Conservation (phyloP, 306 rosid species). For the Lotus japonicus region DNA sequence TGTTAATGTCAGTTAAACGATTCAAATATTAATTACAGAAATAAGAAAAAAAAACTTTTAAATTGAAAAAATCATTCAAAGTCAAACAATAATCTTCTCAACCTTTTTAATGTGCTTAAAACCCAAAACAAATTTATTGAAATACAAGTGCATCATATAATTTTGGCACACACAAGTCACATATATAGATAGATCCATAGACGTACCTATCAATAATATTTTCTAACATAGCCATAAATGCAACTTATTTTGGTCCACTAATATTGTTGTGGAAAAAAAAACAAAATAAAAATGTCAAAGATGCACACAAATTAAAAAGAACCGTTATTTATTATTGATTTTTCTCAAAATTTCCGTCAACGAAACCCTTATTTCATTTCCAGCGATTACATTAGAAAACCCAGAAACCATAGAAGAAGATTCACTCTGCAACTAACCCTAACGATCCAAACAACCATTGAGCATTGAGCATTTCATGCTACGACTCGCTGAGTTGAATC, state of each 20-base stretch:
- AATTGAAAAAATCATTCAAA: no score
- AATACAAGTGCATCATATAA: no score
- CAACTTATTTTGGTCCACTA: not conserved
- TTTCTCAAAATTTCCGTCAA: not conserved
- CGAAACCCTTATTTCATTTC: constrained; percentile 31
- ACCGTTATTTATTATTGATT: not conserved
- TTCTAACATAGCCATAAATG: not conserved
- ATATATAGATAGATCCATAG: no score
- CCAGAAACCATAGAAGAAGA: not conserved
- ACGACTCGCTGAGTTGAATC: constrained; percentile 35
- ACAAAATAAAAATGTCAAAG: not conserved
- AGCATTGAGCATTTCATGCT: constrained; percentile 15
- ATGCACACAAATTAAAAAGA: not conserved
- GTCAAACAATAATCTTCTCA: no score
- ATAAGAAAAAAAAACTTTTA: no score
- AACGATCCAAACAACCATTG: constrained; percentile 22
- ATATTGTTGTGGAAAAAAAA: not conserved
- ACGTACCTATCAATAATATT: no score
- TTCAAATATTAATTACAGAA: no score
- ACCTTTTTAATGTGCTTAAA: no score
- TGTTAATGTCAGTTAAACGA: no score
- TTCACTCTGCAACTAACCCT: constrained; percentile 28
- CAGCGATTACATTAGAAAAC: constrained; percentile 6
- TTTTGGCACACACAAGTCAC: no score
- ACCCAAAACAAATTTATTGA: no score